Base-by-base conservation (phyloP, 345 rosid species). In the Syzygium jambos region DNA sequence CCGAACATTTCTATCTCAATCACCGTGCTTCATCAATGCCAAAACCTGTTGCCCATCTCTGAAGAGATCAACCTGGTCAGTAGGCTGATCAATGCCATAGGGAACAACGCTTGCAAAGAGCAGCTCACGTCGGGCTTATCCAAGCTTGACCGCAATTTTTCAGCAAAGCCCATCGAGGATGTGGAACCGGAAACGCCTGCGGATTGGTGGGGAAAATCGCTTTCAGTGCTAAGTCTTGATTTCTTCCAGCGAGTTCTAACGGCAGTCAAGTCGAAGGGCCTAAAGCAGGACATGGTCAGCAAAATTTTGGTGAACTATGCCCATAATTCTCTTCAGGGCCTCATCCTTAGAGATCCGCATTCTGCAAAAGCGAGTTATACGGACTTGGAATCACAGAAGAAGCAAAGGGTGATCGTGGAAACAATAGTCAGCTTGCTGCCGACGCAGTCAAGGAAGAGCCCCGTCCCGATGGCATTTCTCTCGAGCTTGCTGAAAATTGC, bases 121-220 rank as follows among this genome's bases (percentile, higher is more conserved):
- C 99, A 98, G 91, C 96, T 98, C 51, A 92, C 98, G 16, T 95
- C 97, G 9, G 98, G 99, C 85, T 92, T 98, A 90, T 55, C 94
- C 85, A 96, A 96, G 92, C 98, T 98, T 19, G 99, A 98, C 89
- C 95, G 95, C 77, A 91, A 92, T 55, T 95, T 91, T 91, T 92
- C 95, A 3, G 89, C 91, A 25, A 95, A 94, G 89, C 19, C 90
- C 53, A 73, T 53, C 21, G 57, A 54, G 65, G 92, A 91, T 22
- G 89, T 90, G 30, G 98, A 92, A 86, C 95, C 95, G 1, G 98
- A 96, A 88, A 94, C 96, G 84, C 96, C 97, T 2, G 87, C 92
- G 14, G 95, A 95, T 77, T 98, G 99, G 99, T 98, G 99, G 99
- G 99, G 98, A 22, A 95, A 94, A 90, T 93, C 96, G 17, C 90